Evolutionary conservation across 805 yeast species (phyloP).

Genomic region (Saccharomycopsis fermentans): DNA sequence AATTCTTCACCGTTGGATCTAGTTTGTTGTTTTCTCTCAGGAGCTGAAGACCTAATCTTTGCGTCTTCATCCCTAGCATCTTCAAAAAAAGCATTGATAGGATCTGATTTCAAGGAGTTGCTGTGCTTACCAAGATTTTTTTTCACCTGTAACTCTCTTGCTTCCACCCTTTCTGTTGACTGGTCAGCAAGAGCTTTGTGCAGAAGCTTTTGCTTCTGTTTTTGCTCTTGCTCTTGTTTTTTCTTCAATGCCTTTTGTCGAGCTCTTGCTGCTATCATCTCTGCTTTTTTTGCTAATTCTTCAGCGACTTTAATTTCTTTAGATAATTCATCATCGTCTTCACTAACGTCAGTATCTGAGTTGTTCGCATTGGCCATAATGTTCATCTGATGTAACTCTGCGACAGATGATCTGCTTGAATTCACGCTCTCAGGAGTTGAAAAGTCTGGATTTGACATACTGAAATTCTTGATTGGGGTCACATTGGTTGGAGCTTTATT

Average conservation of each 20-base stretch:
- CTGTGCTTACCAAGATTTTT: not conserved
- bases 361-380: not conserved
- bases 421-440: not conserved
- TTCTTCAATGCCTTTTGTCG: not conserved
- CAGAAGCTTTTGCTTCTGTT: not conserved
- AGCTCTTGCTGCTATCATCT: not conserved
- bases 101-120: not conserved
- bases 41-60: too few relatives aligned
- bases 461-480: not conserved
- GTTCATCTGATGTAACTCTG: not conserved
- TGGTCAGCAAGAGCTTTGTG: not conserved
- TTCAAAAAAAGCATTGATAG: not conserved
- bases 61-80: not conserved
- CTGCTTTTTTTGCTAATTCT: constrained; percentile 2
- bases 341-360: not conserved
- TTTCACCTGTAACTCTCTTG: not conserved
- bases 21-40: not conserved
- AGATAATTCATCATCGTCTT: constrained; percentile 1
- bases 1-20: not conserved
- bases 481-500: not conserved
- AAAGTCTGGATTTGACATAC: not conserved
- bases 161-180: not conserved
- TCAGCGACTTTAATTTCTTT: constrained; percentile 4
- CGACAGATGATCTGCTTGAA: not conserved
- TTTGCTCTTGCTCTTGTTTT: not conserved